phyloP scores from a whole-genome alignment of 805 yeast genomes.

The Candida pseudoglaebosa region DNA sequence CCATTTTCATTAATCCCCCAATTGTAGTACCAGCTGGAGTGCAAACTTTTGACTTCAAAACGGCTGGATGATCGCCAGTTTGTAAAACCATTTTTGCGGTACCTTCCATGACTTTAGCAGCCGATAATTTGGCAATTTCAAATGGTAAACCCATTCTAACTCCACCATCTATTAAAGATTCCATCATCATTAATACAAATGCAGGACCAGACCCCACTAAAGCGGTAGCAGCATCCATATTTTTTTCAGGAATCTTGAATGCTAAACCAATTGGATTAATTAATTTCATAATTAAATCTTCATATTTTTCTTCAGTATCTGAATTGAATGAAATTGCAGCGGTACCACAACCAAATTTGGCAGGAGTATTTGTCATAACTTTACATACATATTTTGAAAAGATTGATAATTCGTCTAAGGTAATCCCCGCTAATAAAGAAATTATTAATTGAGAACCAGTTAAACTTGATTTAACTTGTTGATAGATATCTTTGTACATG shows the following conservation, averaged over 20 bases:
- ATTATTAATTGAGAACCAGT: constrained; percentile 57
- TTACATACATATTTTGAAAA: constrained; percentile 66
- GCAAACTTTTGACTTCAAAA: constrained; percentile 79
- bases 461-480: constrained; percentile 44
- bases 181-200: constrained; percentile 82
- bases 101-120: constrained; percentile 92
- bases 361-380: constrained; percentile 99
- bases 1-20: constrained; percentile 90
- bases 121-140: constrained; percentile 76
- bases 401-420: constrained; percentile 59
- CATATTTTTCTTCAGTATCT: constrained; percentile 38
- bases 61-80: constrained; percentile 85
- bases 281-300: constrained; percentile 48
- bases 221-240: constrained; percentile 95
- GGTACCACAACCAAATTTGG: constrained; percentile 88
- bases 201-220: constrained; percentile 98
- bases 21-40: constrained; percentile 99
- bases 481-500: constrained; percentile 59
- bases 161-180: constrained; percentile 91
- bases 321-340: constrained; percentile 81
- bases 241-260: constrained; percentile 73
- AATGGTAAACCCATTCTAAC: constrained; percentile 90
- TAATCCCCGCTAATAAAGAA: constrained; percentile 90
- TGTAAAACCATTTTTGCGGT: constrained; percentile 85
- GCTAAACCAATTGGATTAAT: constrained; percentile 66